phyloP scores from a whole-genome alignment of 345 rosid species.

The Gossypioides kirkii region DNA sequence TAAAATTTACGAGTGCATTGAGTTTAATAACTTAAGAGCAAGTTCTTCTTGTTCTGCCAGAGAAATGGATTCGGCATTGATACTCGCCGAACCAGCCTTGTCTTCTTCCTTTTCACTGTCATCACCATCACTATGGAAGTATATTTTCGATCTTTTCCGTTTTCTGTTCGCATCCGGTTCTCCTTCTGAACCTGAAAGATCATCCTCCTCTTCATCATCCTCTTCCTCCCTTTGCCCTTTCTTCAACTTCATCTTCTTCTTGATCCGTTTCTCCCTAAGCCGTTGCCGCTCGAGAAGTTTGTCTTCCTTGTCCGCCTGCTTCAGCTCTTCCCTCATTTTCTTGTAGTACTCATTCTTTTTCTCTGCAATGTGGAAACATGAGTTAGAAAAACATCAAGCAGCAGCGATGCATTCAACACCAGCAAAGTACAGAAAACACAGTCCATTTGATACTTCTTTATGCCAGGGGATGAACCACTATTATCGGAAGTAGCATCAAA shows the following conservation, averaged over 20 bases:
- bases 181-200: constrained; percentile 44
- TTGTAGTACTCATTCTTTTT: constrained; percentile 49
- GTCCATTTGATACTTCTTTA: neutral
- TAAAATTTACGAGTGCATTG: constrained; percentile 38
- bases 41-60: constrained; percentile 77
- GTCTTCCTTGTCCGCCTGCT: constrained; percentile 70
- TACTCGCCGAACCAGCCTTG: constrained; percentile 8
- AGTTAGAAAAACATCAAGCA: neutral
- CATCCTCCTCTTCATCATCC: constrained; percentile 34
- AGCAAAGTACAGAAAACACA: neutral
- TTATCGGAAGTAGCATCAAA: neutral
- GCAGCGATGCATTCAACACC: neutral
- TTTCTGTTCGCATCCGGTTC: constrained; percentile 29
- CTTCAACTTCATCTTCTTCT: constrained; percentile 73
- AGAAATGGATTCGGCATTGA: constrained; percentile 45
- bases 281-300: constrained; percentile 64
- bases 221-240: constrained; percentile 39
- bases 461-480: neutral
- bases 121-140: constrained; percentile 40
- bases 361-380: constrained; percentile 32
- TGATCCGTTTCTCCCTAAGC: constrained; percentile 61
- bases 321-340: constrained; percentile 73
- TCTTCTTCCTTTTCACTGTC: constrained; percentile 22
- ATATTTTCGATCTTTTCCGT: constrained; percentile 47
- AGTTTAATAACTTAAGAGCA: constrained; percentile 64